These are phyloP conservation scores for Neopestalotiopsis rosae DNA, from an alignment of 2,329 filamentous ascomycete genomes.

Conservation along the genomic window DNA sequence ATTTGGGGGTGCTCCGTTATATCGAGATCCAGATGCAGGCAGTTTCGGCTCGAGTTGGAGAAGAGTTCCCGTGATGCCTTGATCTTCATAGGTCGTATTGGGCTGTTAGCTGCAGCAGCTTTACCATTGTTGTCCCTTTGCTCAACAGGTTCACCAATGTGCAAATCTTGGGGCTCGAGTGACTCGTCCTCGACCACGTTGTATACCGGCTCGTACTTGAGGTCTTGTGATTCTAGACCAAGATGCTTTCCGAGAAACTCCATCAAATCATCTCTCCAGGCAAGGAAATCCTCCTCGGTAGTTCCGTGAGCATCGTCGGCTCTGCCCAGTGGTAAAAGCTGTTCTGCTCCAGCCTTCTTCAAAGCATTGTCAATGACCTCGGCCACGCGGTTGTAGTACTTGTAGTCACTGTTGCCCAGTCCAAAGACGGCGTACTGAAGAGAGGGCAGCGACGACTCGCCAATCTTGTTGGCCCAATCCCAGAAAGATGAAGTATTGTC, in stretches of 20 bases:
- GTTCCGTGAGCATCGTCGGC: conserved; percentile 38
- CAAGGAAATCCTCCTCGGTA: conserved; percentile 43
- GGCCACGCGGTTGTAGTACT: conserved; percentile 43
- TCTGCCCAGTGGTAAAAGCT: conserved; percentile 33
- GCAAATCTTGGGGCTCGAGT: conserved; percentile 24
- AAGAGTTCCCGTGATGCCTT: conserved; percentile 30
- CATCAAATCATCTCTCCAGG: conserved; percentile 39
- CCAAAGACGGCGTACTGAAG: conserved; percentile 43
- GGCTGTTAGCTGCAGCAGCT: conserved; percentile 19
- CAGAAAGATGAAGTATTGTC: conserved; percentile 41
- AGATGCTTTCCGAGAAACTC: conserved; percentile 27
- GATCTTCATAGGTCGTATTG: conserved; percentile 27
- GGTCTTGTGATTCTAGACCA: conserved; percentile 18
- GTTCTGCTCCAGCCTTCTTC: conserved; percentile 33
- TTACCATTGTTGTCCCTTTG: conserved; percentile 4
- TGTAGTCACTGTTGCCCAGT: conserved; percentile 45
- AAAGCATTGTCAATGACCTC: conserved; percentile 32
- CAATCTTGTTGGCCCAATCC: conserved; percentile 31
- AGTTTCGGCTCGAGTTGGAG: conserved; percentile 31
- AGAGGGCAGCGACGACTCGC: conserved; percentile 22
- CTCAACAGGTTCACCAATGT: conserved; percentile 28
- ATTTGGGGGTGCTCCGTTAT: conserved; percentile 34
- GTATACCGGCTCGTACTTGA: conserved; percentile 28
- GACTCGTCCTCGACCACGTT: conserved; percentile 27
- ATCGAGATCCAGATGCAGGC: conserved; percentile 45